Evolutionary conservation across 1,284 basidiomycete genomes (phyloP).

Genomic region (Rhodofomes roseus): DNA sequence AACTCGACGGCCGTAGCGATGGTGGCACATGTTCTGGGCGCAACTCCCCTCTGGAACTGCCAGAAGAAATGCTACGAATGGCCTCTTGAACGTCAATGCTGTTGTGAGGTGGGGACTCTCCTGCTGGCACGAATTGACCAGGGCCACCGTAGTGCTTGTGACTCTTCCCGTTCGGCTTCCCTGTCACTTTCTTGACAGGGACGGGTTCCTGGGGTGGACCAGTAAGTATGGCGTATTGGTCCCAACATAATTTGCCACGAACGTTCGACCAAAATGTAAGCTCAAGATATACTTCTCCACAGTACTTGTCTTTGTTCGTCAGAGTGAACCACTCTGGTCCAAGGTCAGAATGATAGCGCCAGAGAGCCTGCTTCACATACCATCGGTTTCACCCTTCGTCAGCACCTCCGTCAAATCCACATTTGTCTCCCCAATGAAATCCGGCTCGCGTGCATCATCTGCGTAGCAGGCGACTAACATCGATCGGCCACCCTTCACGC

Average conservation of each 20-base stretch:
- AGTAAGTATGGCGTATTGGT: not conserved
- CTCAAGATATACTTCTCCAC: conserved; percentile 92
- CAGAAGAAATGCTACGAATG: conserved; percentile 33
- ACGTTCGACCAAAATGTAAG: conserved; percentile 96
- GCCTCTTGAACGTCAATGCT: conserved; percentile 19
- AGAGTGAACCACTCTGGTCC: conserved; percentile 89
- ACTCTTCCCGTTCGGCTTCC: conserved; percentile 39
- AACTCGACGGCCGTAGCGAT: conserved; percentile 53
- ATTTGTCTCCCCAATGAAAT: conserved; percentile 88
- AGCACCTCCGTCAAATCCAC: conserved; percentile 90
- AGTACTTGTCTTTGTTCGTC: conserved; percentile 87
- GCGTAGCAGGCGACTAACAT: conserved; percentile 90
- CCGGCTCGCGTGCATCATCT: conserved; percentile 93
- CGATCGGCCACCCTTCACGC: conserved; percentile 68
- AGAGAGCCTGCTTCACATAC: conserved; percentile 42
- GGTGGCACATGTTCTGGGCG: conserved; percentile 55
- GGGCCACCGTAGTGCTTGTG: conserved; percentile 72
- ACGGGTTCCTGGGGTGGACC: conserved; percentile 53
- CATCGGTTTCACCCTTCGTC: conserved; percentile 95
- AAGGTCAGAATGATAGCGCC: not conserved
- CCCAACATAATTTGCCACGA: conserved; percentile 28
- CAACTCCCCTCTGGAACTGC: conserved; percentile 34
- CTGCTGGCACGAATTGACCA: conserved; percentile 65
- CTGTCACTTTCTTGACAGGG: conserved; percentile 62
- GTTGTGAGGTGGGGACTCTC: conserved; percentile 32